Conservation (phyloP, 2,329 filamentous ascomycete species). For the Penicillium sp. region DNA sequence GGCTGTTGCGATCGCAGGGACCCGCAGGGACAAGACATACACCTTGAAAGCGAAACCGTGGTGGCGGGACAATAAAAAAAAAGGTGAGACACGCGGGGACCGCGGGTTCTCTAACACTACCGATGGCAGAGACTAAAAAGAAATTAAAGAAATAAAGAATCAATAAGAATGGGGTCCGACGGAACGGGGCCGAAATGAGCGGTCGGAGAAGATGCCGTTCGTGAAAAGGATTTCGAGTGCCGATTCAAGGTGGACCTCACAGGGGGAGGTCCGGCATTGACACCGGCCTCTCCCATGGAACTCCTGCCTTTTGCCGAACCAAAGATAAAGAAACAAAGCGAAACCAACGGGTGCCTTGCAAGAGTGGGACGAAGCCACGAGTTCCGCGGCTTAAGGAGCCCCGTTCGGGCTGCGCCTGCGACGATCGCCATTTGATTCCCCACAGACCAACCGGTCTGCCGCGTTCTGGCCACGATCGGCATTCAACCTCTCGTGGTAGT, state of each 20-base stretch:
- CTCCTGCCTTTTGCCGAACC: background rate
- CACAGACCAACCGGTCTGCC: background rate
- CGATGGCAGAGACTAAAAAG: background rate
- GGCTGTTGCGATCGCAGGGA: background rate
- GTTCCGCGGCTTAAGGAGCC: constrained; percentile 4
- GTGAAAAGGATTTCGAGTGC: background rate
- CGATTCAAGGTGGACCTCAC: background rate
- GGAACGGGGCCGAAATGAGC: background rate
- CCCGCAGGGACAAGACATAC: background rate
- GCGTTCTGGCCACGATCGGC: constrained; percentile 1
- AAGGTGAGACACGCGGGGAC: background rate
- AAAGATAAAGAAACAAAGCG: background rate
- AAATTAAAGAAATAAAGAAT: background rate
- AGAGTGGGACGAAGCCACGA: constrained; percentile 1
- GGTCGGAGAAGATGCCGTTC: background rate
- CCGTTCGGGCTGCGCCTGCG: background rate
- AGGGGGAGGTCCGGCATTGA: background rate
- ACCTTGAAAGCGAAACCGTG: background rate
- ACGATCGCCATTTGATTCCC: constrained; percentile 6
- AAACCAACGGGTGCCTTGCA: background rate
- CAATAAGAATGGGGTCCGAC: background rate
- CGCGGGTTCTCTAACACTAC: background rate
- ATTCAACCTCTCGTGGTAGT: background rate
- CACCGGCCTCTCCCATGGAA: background rate
- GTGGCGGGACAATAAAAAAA: background rate